Base-by-base conservation (phyloP, 2,329 filamentous ascomycete species). In the Trichoderma citrinoviride region DNA sequence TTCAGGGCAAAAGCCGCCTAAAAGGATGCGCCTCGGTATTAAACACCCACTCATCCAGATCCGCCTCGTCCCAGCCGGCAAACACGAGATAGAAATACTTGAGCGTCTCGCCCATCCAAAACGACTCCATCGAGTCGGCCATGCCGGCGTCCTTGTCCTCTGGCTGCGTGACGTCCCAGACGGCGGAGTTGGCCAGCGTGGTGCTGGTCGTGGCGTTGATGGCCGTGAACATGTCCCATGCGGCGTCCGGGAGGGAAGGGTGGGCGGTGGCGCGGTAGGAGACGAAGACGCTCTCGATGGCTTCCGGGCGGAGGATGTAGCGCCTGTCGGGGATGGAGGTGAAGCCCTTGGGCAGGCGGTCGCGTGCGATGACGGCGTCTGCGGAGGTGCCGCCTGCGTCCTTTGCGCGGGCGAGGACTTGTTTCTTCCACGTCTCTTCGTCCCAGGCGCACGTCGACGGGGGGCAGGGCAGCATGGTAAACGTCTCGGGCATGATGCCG, bases 31-130 rank as follows among this genome's bases (percentile, higher is more conserved):
- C 82, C 70, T 84, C 83, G 0, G 83, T 85, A 65, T 84, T 85
- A 56, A 87, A 77, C 47, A 92, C 87, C 77, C 83, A 91, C 5
- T 90, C 83, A 73, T 92, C 90, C 71, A 92, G 71, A 71, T 83
- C 89, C 23, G 90, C 77, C 19, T 86, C 69, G 14, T 83, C 79
- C 2, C 87, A 84, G 49, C 89, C 83, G n/a, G 83, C 85, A 70
- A 91, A 92, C 27, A 91, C 82, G 47, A 92, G 72, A 68, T 89
- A 92, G 58, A 91, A 91, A 67, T 92, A 92, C 77, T 92, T 92
- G 67, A 92, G 76, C 29, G 89, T 92, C 78, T 92, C 89, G 0
- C 86, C 85, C 70, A 89, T 79, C 87, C 89, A 92, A 72, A 91
- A 91, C 66, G 73, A 73, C 76, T 91, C 86, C 85, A 89, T 88